phyloP scores from a whole-genome alignment of 352 stramenopile genomes.

The Ophiocytium majus region DNA sequence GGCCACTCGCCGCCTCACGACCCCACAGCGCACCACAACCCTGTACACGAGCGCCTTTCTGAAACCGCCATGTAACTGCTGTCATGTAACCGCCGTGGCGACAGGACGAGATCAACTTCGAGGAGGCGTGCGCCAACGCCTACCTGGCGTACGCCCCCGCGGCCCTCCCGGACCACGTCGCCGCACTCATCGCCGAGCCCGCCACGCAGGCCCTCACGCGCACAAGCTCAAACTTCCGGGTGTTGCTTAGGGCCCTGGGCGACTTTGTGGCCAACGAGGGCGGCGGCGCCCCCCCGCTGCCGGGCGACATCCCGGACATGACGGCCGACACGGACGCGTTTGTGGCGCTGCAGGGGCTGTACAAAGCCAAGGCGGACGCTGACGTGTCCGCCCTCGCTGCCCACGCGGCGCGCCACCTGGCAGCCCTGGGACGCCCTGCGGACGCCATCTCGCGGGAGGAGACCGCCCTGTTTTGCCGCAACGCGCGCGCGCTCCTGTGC shows the following conservation, averaged over 20 bases:
- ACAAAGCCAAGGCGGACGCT: slow-evolving; percentile 77
- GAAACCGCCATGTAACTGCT: too few species aligned
- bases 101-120: slow-evolving; percentile 85
- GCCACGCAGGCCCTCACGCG: slow-evolving; percentile 25
- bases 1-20: neutral
- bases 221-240: slow-evolving; percentile 69
- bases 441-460: slow-evolving; percentile 65
- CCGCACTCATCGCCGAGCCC: slow-evolving; percentile 61
- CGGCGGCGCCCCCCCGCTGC: slow-evolving; percentile 59
- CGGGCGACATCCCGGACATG: slow-evolving; percentile 86
- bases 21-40: neutral
- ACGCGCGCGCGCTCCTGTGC: slow-evolving; percentile 75
- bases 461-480: slow-evolving; percentile 84
- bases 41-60: slow-evolving; percentile 43
- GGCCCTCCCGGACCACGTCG: slow-evolving; percentile 69
- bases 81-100: slow-evolving; percentile 11
- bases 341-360: slow-evolving; percentile 80
- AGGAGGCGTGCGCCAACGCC: slow-evolving; percentile 83
- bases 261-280: slow-evolving; percentile 72
- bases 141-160: slow-evolving; percentile 80
- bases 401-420: slow-evolving; percentile 54
- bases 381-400: slow-evolving; percentile 61
- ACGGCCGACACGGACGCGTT: slow-evolving; percentile 89
- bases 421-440: slow-evolving; percentile 37
- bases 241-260: slow-evolving; percentile 68